Evolutionary conservation across 768 basidiomycete species (phyloP).

Genomic region (Gymnopilus dilepis): DNA sequence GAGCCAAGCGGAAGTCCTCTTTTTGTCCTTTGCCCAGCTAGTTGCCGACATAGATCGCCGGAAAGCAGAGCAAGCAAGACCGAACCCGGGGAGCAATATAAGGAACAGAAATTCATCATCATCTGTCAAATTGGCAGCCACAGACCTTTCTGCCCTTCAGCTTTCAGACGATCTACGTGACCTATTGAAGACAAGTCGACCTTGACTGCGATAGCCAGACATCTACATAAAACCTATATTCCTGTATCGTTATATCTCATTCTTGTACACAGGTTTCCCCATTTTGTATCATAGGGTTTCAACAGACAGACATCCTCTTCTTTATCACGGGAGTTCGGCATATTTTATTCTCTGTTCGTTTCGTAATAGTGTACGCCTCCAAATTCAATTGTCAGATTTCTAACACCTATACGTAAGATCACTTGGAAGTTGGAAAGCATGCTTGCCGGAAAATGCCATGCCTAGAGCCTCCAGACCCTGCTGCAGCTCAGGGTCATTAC

Average conservation of each 20-base stretch:
- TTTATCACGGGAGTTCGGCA: neutral
- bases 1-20: conserved; percentile 96
- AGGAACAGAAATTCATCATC: conserved; percentile 23
- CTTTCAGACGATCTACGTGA: conserved; percentile 70
- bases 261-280: neutral
- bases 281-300: neutral
- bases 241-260: neutral
- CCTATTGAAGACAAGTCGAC: conserved; percentile 53
- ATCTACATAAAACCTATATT: neutral
- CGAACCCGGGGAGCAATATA: conserved; percentile 39
- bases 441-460: too few relatives aligned
- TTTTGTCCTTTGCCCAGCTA: conserved; percentile 87
- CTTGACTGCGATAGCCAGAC: neutral
- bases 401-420: too few relatives aligned
- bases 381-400: neutral
- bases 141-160: conserved; percentile 46
- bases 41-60: conserved; percentile 90
- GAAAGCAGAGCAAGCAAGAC: conserved; percentile 58
- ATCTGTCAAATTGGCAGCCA: conserved; percentile 26
- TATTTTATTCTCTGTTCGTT: neutral
- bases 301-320: neutral
- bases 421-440: too few relatives aligned
- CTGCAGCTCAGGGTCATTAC: too few relatives aligned
- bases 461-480: too few relatives aligned
- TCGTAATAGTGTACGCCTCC: neutral